phyloP scores from a whole-genome alignment of 2,329 filamentous ascomycete genomes.

The Fusarium hostae region DNA sequence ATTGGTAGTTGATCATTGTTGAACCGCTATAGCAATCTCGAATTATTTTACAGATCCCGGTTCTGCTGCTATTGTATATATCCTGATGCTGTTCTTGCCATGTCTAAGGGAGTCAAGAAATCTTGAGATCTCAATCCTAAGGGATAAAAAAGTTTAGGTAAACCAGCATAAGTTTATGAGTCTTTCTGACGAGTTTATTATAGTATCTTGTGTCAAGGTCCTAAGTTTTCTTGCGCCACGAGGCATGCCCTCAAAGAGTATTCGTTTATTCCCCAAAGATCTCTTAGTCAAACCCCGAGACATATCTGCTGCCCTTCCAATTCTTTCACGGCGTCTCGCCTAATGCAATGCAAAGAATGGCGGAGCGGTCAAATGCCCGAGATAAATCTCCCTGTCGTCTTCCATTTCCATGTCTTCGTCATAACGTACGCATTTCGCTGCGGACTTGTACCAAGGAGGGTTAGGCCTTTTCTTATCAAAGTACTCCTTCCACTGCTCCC shows the following conservation, averaged over 20 bases:
- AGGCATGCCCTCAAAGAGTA: no score
- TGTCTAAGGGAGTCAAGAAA: no score
- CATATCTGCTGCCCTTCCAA: neutral
- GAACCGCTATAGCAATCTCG: neutral
- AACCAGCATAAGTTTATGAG: no score
- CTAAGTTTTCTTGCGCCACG: no score
- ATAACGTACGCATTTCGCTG: fast-evolving
- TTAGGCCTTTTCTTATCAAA: neutral
- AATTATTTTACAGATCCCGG: neutral
- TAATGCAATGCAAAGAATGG: neutral
- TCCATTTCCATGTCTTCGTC: no score
- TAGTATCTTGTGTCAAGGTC: no score
- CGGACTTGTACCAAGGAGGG: neutral
- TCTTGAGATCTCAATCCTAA: fast-evolving
- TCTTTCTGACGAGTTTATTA: no score
- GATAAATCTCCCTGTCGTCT: fast-evolving
- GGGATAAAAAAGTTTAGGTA: no score
- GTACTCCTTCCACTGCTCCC: neutral
- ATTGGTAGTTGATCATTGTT: fast-evolving
- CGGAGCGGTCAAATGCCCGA: fast-evolving
- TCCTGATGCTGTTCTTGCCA: neutral
- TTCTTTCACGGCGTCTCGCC: neutral
- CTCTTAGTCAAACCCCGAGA: neutral
- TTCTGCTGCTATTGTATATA: neutral
- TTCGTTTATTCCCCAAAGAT: fast-evolving